phyloP scores from a whole-genome alignment of 2,329 filamentous ascomycete genomes.

The Cercospora nicotianae region DNA sequence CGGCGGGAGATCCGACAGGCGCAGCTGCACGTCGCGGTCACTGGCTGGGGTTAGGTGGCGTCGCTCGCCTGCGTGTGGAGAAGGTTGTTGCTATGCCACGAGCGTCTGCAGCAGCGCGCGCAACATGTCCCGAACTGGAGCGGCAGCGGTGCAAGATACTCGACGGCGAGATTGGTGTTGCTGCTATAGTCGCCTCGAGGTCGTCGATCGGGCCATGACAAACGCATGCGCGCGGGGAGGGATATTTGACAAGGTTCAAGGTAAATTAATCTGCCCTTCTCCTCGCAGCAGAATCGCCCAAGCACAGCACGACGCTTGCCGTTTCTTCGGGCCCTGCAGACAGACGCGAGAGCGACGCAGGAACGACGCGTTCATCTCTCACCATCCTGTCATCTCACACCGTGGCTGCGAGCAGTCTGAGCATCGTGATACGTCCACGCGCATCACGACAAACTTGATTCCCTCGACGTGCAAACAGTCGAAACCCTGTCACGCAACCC shows the following conservation, averaged over 20 bases:
- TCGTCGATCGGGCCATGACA: neutral
- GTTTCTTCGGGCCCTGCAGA: neutral
- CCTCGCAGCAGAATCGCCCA: conserved; percentile 2
- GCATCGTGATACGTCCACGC: neutral
- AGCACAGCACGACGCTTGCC: neutral
- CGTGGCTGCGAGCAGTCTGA: neutral
- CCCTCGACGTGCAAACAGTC: neutral
- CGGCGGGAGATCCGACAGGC: neutral
- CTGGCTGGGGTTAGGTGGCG: neutral
- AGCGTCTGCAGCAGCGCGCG: neutral
- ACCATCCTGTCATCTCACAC: neutral
- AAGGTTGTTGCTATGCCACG: neutral
- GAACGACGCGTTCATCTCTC: neutral
- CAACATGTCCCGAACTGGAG: neutral
- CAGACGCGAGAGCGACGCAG: neutral
- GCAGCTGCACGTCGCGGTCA: neutral
- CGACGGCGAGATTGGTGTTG: neutral
- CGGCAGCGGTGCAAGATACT: neutral
- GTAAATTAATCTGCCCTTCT: conserved; percentile 11
- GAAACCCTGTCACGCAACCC: neutral
- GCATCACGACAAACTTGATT: neutral
- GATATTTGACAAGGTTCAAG: conserved; percentile 12
- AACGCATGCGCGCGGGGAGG: conserved; percentile 2
- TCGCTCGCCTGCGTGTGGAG: neutral
- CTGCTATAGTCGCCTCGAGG: neutral